phyloP scores from a whole-genome alignment of 768 basidiomycete genomes.

The Exidia glandulosa region DNA sequence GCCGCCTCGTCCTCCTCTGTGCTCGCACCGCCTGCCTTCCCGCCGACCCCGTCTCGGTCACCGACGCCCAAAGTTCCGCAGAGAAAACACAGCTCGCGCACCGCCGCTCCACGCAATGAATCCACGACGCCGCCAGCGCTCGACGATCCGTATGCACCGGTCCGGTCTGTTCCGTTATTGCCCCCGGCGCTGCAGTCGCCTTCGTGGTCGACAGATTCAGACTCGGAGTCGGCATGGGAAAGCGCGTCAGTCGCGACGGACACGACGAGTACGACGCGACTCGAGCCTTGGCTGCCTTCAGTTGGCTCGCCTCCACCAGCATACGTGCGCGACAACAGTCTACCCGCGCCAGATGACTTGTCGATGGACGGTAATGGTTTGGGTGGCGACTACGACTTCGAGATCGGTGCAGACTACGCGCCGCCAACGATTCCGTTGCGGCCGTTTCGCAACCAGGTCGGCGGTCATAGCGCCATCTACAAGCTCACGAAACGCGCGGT shows the following conservation, averaged over 20 bases:
- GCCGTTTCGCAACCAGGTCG: constrained; percentile 96
- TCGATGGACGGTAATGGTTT: not conserved
- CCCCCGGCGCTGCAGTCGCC: constrained; percentile 6
- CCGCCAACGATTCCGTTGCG: constrained; percentile 79
- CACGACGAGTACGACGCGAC: not conserved
- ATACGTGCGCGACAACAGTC: not conserved
- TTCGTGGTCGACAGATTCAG: constrained; percentile 5
- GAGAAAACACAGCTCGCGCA: constrained; percentile 9
- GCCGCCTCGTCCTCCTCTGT: constrained; percentile 16
- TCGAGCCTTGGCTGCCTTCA: not conserved
- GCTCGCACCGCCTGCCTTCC: constrained; percentile 29
- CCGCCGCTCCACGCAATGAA: constrained; percentile 5
- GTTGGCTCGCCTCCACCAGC: not conserved
- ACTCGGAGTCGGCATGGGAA: constrained; percentile 8
- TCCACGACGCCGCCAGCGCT: constrained; percentile 9
- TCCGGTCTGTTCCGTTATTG: not conserved
- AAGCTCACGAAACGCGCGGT: constrained; percentile 96
- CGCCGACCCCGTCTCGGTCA: constrained; percentile 18
- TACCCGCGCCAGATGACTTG: not conserved
- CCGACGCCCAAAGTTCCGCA: constrained; percentile 10
- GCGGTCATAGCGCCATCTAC: constrained; percentile 94
- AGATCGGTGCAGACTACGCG: constrained; percentile 38
- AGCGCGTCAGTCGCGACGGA: constrained; percentile 6
- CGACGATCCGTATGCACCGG: constrained; percentile 4
- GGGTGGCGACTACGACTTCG: constrained; percentile 17